A percentile compares a stretch with the other conserved stretches of the same genome.
phyloP scores from a whole-genome alignment of 148 eudicot species.

The Suaeda aralocaspica region DNA sequence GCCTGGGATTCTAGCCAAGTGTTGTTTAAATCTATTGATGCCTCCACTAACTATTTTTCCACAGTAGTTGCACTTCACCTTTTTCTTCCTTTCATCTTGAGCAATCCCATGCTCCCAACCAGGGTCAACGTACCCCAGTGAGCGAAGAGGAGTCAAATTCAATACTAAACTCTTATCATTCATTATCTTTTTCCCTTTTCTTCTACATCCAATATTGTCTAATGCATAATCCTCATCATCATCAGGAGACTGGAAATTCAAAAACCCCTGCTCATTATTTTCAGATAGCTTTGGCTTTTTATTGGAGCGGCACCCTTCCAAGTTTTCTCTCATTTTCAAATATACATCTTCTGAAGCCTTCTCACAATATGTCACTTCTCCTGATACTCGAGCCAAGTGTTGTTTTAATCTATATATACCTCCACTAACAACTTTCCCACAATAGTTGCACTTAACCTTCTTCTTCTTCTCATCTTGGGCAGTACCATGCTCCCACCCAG shows the following conservation, averaged over 20 bases:
- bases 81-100: constrained; percentile 93
- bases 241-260: constrained; percentile 57
- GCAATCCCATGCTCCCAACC: constrained; percentile 98
- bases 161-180: constrained; percentile 54
- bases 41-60: constrained; percentile 95
- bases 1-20: constrained; percentile 89
- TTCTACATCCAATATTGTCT: constrained; percentile 44
- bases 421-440: constrained; percentile 94
- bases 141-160: constrained; percentile 80
- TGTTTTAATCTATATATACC: constrained; percentile 93
- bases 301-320: constrained; percentile 69
- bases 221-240: constrained; percentile 47
- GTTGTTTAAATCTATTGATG: constrained; percentile 90
- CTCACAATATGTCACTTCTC: constrained; percentile 93
- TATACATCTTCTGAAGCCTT: constrained; percentile 87
- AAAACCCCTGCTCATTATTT: constrained; percentile 58
- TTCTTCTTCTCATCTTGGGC: constrained; percentile 93
- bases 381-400: constrained; percentile 87
- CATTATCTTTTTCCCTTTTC: constrained; percentile 66
- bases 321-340: constrained; percentile 75
- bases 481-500: constrained; percentile 97
- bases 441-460: constrained; percentile 90
- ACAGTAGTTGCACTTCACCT: constrained; percentile 94
- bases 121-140: constrained; percentile 91
- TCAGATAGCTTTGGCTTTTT: constrained; percentile 63